Base-by-base conservation (phyloP, 1,284 basidiomycete species). In the Afroboletus lepidellus region DNA sequence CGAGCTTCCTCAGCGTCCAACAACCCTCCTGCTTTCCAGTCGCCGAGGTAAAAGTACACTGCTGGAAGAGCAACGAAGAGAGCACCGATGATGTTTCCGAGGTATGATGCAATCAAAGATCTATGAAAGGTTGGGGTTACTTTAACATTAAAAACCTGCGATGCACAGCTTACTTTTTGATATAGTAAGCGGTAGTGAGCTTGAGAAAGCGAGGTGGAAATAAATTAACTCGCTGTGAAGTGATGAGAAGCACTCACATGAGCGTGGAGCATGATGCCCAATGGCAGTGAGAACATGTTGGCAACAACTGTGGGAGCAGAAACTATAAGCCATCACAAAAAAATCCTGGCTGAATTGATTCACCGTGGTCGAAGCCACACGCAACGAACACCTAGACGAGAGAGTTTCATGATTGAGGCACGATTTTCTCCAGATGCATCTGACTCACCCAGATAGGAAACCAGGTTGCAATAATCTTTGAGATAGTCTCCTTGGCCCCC, bases 381-480 rank as follows among this genome's bases (percentile, higher is more conserved):
- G 85, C 75, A 6, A 89, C 87, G 62, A 90, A 91, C 32, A 85
- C 74, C 84, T 85, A 6, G 21, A 54, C 5, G 11, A 21, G n/a
- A 12, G 43, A 6, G 41, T 46, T 37, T 34, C 16, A n/a, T 13
- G 33, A 55, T 50, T 21, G 54, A 50, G 12, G 29, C 25, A 23
- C 18, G 36, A 18, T 21, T 18, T n/a, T 12, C 16, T 32, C 16
- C 12, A 20, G 1, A 21, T 16, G 50, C 23, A 43, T 33, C 45
- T 27, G 6, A 60, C 76, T 49, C 60, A 84, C 81, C 79, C 85
- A 89, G 56, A 90, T 88, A 8, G 89, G 88, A 53, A 90, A 80
- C 84, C 86, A 90, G 39, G 81, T 77, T 0, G 84, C 81, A 51
- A 86, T 70, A 38, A 90, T 77, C 79, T 91, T 91, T 12, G 85